Evolutionary conservation across 441 rosid species (phyloP), one percentile per base, ranked within the genome.

Genomic region (Gossypium lobatum): DNA sequence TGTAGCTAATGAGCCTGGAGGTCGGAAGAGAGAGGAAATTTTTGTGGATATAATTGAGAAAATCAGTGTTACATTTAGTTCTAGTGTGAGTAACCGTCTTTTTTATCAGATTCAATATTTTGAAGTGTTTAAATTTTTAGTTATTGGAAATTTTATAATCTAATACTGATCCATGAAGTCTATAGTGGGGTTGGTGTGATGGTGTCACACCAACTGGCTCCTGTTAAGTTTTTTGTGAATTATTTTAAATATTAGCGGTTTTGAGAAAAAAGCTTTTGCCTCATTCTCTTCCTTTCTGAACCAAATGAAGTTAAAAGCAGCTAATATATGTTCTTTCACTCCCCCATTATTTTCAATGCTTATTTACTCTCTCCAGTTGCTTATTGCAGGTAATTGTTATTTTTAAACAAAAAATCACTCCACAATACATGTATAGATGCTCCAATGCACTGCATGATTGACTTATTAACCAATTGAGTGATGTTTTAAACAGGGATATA

Each of bases 1-100:
- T 82, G 96, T 95, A 17, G 99, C 98, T 23, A 95, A 91, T 88
- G 98, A 95, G 54, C 94, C 94, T 70, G 93, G 91, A 20, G 98
- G 96, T 76, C 85, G 91, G 80, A 95, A 86, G 85, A 91, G 98
- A 83, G 99, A 95, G 83, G 98, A 95, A 85, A 95, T 91, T 63
- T 95, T 93, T 80, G 98, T 93, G 79, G 99, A 95, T 83, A 88
- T 95, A 79, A 95, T 95, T 17, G 98, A 93, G 87, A 93, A 95
- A 87, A 92, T 95, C 79, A 95, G 99, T 75, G 93, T 95, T 58
- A 93, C 97, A 75, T 95, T 95, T 88, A 93, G 99, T 83, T 91
- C 98, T 69, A 95, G 99, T 76, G 99, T 95, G 81, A 80, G 97
- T 86, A 66, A 57, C 62, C 26, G 48, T 37, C 71, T 23, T 45